Conservation (phyloP, 1,139 yeast genomes). For the Nakaseomyces glabratus region DNA sequence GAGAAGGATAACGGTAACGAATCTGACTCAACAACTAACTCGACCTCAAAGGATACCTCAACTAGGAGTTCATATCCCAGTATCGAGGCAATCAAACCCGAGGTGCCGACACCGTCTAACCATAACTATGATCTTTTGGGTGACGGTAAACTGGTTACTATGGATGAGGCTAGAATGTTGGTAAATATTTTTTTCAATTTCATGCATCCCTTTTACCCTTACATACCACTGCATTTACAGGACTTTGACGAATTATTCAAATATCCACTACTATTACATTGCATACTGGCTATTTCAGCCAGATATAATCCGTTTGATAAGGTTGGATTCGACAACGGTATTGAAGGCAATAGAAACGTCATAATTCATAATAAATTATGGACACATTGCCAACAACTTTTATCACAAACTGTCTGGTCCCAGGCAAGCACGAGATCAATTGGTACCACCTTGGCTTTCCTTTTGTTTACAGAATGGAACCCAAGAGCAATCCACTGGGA, state of each 20-base stretch:
- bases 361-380: slow-evolving; percentile 71
- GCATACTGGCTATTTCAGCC: slow-evolving; percentile 70
- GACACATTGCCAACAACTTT: slow-evolving; percentile 72
- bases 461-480: slow-evolving; percentile 90
- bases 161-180: slow-evolving; percentile 54
- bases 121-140: slow-evolving; percentile 50
- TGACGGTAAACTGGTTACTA: slow-evolving; percentile 51
- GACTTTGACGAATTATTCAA: slow-evolving; percentile 58
- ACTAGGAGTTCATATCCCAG: neutral
- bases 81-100: slow-evolving; percentile 4
- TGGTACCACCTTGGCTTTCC: slow-evolving; percentile 77
- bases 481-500: slow-evolving; percentile 90
- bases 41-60: neutral
- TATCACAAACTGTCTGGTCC: slow-evolving; percentile 89
- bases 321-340: slow-evolving; percentile 26
- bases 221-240: slow-evolving; percentile 66
- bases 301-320: slow-evolving; percentile 56
- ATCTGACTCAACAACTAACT: neutral
- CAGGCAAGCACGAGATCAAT: slow-evolving; percentile 82
- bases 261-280: slow-evolving; percentile 72
- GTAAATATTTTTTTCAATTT: slow-evolving; percentile 62
- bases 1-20: neutral
- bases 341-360: slow-evolving; percentile 36
- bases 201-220: slow-evolving; percentile 87
- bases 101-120: slow-evolving; percentile 3